Base-by-base conservation (phyloP, 768 basidiomycete species). In the Suillus subaureus region DNA sequence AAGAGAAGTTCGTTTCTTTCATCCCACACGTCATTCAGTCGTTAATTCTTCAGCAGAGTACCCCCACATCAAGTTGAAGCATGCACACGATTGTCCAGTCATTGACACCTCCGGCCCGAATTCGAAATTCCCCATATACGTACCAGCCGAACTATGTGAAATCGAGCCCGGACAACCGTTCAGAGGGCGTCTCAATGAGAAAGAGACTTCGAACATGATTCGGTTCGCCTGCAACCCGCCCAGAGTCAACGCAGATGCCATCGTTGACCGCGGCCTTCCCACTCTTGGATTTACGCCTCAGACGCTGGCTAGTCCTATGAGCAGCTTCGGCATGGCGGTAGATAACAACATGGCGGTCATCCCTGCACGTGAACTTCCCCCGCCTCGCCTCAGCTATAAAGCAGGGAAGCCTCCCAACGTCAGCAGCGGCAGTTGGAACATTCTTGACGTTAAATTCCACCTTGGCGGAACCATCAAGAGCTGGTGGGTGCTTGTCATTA, bases 371-470 rank as follows among this genome's bases (percentile, higher is more conserved):
- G 83, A 90, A 65, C 84, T 95, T 2, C 79, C 77, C 0, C 77
- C 89, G 0, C 93, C 93, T 0, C 66, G 67, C 1, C 70, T 94
- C 60, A 78, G 78, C 2, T 94, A 94, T 71, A 79, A 75, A 43
- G 75, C 69, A 5, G 87, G 85, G 2, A 72, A 64, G 7, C 72
- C 79, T 75, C 62, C 74, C 3, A 81, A 76, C 16, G 83, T 87
- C 7, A 77, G 70, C 42, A 85, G 89, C 39, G 93, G 88, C 0
- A 84, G 85, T 45, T 94, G 93, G 93, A 94, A 94, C 67, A 88
- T 93, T 61, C 73, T 89, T 40, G 81, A 89, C 28, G 88, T 90
- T 62, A 86, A 87, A 70, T 93, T 94, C 70, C 86, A 88, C 40
- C 72, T 70, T 0, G 86, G 86, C 0, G 89, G 81, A 0, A 70